These are phyloP conservation scores for Coprinopsis strossmayeri DNA, from an alignment of 768 basidiomycete species.

Conservation along the genomic window DNA sequence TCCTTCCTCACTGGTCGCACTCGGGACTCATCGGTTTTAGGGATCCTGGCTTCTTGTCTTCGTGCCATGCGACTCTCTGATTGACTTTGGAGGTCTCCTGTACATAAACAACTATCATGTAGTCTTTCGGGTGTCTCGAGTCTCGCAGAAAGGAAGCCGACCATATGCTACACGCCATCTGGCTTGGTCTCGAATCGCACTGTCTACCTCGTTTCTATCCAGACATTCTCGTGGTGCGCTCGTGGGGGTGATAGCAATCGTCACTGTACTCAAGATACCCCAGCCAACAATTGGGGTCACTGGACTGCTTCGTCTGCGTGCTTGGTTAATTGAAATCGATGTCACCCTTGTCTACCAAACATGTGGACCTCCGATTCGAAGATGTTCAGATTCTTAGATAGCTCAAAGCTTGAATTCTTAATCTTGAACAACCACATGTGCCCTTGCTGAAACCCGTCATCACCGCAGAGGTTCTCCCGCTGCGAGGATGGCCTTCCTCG, in stretches of 20 bases:
- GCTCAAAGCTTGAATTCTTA: neutral
- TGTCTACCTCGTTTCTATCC: neutral
- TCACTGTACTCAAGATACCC: no score
- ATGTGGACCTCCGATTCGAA: neutral
- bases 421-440: no score
- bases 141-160: neutral
- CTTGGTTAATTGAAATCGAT: no score
- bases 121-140: no score
- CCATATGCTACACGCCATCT: no score
- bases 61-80: neutral
- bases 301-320: no score
- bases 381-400: no score
- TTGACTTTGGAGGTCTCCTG: neutral
- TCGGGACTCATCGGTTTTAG: neutral
- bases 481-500: neutral
- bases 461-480: neutral
- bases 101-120: no score
- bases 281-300: no score
- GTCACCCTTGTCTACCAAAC: neutral
- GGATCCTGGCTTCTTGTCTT: no score
- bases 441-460: neutral
- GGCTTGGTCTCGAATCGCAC: no score
- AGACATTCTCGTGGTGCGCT: neutral
- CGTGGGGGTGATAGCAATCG: neutral
- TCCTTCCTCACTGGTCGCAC: no score